Percentiles rank a stretch among this genome's conserved stretches.
phyloP scores from a whole-genome alignment of 2,329 filamentous ascomycete species.

The Cryoendolithus antarcticus region DNA sequence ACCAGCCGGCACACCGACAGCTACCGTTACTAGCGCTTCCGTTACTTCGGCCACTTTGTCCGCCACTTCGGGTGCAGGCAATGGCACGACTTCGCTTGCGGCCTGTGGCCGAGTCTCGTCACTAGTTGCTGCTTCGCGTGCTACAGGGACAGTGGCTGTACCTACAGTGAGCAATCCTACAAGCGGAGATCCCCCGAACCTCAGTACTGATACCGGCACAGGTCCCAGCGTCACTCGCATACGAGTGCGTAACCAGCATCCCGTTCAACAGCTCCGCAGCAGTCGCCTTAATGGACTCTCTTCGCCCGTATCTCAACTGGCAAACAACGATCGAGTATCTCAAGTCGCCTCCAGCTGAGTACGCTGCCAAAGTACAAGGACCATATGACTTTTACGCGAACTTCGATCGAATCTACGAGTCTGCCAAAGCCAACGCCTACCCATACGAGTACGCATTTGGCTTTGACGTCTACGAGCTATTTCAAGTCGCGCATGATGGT shows the following conservation, averaged over 20 bases:
- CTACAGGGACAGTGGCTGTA: constrained; percentile 9
- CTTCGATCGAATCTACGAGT: constrained; percentile 27
- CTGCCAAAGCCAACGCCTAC: constrained; percentile 26
- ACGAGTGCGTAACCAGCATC: constrained; percentile 34
- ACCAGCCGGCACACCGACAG: constrained; percentile 2
- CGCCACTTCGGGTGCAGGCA: background rate
- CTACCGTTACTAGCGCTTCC: constrained; percentile 1
- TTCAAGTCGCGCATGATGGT: constrained; percentile 49
- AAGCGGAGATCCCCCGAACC: too few relatives aligned
- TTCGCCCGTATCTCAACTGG: constrained; percentile 35
- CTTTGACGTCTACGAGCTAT: constrained; percentile 37
- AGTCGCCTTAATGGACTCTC: constrained; percentile 28
- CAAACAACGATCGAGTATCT: constrained; percentile 34
- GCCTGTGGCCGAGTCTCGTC: constrained; percentile 17
- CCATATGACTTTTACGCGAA: constrained; percentile 30
- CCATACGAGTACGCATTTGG: constrained; percentile 34
- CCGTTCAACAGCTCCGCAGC: constrained; percentile 32
- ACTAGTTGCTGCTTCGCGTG: constrained; percentile 13
- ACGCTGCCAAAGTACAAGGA: constrained; percentile 32
- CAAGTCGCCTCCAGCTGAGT: constrained; percentile 34
- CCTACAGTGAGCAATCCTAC: too few relatives aligned
- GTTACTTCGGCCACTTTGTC: constrained; percentile 5
- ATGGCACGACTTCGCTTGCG: background rate
- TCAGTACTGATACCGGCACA: constrained; percentile 17
- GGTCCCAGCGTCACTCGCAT: constrained; percentile 32